phyloP scores from a whole-genome alignment of 2,329 filamentous ascomycete species.

The Fusarium albosuccineum region DNA sequence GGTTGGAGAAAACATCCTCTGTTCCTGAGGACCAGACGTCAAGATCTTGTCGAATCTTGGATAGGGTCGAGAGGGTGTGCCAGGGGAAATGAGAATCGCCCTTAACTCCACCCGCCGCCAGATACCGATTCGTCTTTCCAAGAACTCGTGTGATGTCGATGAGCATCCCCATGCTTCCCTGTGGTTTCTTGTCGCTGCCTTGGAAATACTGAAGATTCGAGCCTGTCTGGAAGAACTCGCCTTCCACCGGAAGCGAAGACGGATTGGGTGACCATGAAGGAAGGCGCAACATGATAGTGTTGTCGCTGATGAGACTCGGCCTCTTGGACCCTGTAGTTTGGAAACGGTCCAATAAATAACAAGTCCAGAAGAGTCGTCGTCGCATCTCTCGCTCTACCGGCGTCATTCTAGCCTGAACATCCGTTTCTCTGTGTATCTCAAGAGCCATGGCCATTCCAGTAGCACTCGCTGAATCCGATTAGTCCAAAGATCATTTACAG shows the following conservation, averaged over 20 bases:
- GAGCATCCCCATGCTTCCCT: constrained; percentile 83
- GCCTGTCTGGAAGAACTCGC: constrained; percentile 83
- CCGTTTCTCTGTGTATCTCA: constrained; percentile 82
- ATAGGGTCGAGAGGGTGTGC: constrained; percentile 87
- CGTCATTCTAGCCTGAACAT: constrained; percentile 71
- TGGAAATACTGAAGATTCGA: constrained; percentile 82
- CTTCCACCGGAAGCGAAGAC: constrained; percentile 74
- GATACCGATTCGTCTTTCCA: constrained; percentile 85
- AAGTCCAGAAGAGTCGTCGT: constrained; percentile 88
- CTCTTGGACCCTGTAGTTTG: constrained; percentile 84
- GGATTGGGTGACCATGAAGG: constrained; percentile 79
- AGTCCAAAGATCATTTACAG: constrained; percentile 42
- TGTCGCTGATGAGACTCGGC: constrained; percentile 83
- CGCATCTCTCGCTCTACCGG: constrained; percentile 80
- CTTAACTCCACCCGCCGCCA: constrained; percentile 87
- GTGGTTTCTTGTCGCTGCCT: constrained; percentile 75
- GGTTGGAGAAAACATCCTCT: constrained; percentile 81
- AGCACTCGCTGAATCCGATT: constrained; percentile 70
- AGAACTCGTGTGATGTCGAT: constrained; percentile 88
- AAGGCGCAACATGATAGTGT: constrained; percentile 79
- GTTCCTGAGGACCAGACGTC: constrained; percentile 88
- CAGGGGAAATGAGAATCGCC: constrained; percentile 92
- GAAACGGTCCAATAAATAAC: constrained; percentile 89
- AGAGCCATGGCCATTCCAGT: constrained; percentile 87
- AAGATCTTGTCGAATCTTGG: constrained; percentile 86